These are phyloP conservation scores for Colletotrichum sp. DNA, from an alignment of 2,329 filamentous ascomycete genomes.

Conservation along the genomic window DNA sequence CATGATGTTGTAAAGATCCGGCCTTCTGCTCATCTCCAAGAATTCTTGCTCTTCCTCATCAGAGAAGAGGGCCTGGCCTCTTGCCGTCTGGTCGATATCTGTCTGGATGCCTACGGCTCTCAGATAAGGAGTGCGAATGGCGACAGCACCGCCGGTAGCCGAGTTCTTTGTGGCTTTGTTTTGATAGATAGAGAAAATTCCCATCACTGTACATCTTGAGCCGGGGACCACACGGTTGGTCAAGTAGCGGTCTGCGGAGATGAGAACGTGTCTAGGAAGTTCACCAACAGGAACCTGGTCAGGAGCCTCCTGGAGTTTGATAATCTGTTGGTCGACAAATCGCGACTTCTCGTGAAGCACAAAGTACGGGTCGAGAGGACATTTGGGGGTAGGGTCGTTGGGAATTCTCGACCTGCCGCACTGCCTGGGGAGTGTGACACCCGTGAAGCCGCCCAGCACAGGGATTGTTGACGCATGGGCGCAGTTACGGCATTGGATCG, in stretches of 20 bases:
- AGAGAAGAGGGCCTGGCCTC: conserved; percentile 82
- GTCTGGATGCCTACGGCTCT: conserved; percentile 91
- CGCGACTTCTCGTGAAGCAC: conserved; percentile 92
- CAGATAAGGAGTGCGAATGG: conserved; percentile 94
- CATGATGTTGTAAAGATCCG: conserved; percentile 92
- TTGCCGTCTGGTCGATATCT: conserved; percentile 87
- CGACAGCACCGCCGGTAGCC: conserved; percentile 79
- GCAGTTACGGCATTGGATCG: conserved; percentile 90
- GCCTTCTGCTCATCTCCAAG: conserved; percentile 83
- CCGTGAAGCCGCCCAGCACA: conserved; percentile 85
- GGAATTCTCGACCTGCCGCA: conserved; percentile 70
- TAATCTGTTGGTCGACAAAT: conserved; percentile 97
- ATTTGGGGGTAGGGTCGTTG: conserved; percentile 74
- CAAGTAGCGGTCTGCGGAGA: conserved; percentile 95
- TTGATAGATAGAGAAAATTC: conserved; percentile 98
- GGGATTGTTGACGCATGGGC: conserved; percentile 72
- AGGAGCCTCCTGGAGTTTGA: conserved; percentile 96
- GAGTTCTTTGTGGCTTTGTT: conserved; percentile 84
- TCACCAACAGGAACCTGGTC: conserved; percentile 98
- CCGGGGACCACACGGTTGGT: conserved; percentile 96
- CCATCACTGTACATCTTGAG: conserved; percentile 92
- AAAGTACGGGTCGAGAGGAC: conserved; percentile 94
- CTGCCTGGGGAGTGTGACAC: conserved; percentile 80
- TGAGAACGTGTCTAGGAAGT: conserved; percentile 89
- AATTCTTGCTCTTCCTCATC: conserved; percentile 99